phyloP scores from a whole-genome alignment of 169 alveolate species.

The Eimeria praecox region DNA sequence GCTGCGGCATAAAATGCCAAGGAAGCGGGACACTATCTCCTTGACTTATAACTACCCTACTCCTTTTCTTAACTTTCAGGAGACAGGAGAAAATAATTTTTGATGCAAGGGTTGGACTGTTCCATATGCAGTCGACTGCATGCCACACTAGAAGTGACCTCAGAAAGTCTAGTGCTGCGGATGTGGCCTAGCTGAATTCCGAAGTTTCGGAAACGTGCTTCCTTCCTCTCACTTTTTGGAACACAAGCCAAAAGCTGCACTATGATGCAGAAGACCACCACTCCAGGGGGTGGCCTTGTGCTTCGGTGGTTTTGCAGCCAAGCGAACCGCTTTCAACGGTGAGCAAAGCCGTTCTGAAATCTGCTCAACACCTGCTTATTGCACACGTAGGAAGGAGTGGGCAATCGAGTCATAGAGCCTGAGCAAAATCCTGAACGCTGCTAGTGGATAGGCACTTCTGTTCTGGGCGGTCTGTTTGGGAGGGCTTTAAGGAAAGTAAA shows the following conservation, averaged over 20 bases:
- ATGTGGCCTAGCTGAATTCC: background rate
- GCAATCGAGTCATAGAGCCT: background rate
- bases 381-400: background rate
- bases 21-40: background rate
- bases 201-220: background rate
- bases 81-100: background rate
- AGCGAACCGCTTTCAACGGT: background rate
- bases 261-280: background rate
- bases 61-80: background rate
- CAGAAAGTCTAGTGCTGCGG: background rate
- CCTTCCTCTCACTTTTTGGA: background rate
- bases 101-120: background rate
- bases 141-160: constrained; percentile 26
- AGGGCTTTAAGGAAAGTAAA: background rate
- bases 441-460: background rate
- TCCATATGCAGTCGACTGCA: background rate
- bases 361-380: background rate
- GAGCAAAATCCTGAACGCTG: background rate
- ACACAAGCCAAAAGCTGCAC: background rate
- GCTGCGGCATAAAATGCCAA: background rate
- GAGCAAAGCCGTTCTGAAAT: background rate
- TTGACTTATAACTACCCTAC: background rate
- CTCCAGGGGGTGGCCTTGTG: background rate
- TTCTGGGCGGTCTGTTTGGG: background rate
- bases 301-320: background rate